Conservation (phyloP, 2,329 filamentous ascomycete genomes). For the Alternaria tenuissima region DNA sequence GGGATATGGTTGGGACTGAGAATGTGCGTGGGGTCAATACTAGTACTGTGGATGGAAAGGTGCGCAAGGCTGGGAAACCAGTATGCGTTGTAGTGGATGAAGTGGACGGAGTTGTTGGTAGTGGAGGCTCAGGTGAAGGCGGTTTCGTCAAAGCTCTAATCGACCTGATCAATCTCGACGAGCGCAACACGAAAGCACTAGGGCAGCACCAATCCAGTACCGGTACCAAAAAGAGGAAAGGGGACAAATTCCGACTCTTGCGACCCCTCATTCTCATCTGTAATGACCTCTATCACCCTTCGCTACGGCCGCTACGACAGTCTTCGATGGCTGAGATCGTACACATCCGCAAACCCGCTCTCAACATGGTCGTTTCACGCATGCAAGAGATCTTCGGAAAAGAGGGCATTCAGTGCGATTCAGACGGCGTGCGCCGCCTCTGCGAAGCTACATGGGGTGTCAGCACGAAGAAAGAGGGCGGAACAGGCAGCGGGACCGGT, state of each 20-base stretch:
- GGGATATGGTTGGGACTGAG: constrained; percentile 91
- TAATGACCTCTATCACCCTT: constrained; percentile 95
- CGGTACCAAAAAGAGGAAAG: constrained; percentile 69
- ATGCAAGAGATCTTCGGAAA: constrained; percentile 86
- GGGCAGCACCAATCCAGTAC: constrained; percentile 45
- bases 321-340: constrained; percentile 87
- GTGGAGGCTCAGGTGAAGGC: constrained; percentile 76
- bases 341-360: constrained; percentile 85
- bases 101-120: constrained; percentile 88
- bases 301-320: constrained; percentile 84
- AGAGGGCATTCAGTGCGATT: constrained; percentile 87
- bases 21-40: constrained; percentile 79
- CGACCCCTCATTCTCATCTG: constrained; percentile 93
- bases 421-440: constrained; percentile 83
- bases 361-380: constrained; percentile 84
- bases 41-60: constrained; percentile 61
- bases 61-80: constrained; percentile 79
- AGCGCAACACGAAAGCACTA: constrained; percentile 71
- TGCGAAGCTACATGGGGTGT: constrained; percentile 87
- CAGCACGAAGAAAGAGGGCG: constrained; percentile 71
- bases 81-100: constrained; percentile 96
- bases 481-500: constrained; percentile 66
- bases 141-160: constrained; percentile 96
- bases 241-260: constrained; percentile 85
- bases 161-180: constrained; percentile 84